These are phyloP conservation scores for Arthrobotrys iridis DNA, from an alignment of 2,329 filamentous ascomycete genomes.

Conservation along the genomic window DNA sequence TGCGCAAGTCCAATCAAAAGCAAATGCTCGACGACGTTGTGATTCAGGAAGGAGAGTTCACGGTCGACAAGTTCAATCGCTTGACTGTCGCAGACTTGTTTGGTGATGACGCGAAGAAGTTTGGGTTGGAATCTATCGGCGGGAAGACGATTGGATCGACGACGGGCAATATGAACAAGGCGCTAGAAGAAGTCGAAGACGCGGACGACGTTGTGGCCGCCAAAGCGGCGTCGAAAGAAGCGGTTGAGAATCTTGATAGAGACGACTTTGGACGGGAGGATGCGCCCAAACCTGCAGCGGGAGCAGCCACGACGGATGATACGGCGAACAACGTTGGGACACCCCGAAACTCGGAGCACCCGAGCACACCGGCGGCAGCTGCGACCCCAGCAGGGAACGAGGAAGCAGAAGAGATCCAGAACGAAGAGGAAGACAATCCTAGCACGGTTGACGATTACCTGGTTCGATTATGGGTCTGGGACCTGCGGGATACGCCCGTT, in stretches of 20 bases:
- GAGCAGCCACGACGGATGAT: constrained; percentile 18
- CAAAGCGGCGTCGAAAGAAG: constrained; percentile 85
- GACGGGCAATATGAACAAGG: constrained; percentile 72
- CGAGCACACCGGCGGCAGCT: constrained; percentile 23
- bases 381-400: constrained; percentile 30
- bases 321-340: constrained; percentile 20
- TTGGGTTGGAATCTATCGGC: constrained; percentile 64
- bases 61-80: constrained; percentile 92
- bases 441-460: constrained; percentile 79
- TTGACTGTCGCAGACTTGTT: constrained; percentile 75
- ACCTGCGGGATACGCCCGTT: constrained; percentile 65
- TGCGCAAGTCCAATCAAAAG: constrained; percentile 96
- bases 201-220: constrained; percentile 90
- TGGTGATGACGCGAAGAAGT: constrained; percentile 65
- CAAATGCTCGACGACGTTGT: constrained; percentile 97
- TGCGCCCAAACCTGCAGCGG: not conserved
- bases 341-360: constrained; percentile 42
- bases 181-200: constrained; percentile 90
- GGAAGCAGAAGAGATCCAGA: constrained; percentile 56
- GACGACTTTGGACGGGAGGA: constrained; percentile 68
- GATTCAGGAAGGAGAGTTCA: constrained; percentile 97
- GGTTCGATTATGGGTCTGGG: constrained; percentile 73
- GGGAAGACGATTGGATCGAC: constrained; percentile 62
- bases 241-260: constrained; percentile 71
- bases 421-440: constrained; percentile 64